These are phyloP conservation scores for Zygosaccharomyces pseudorouxii DNA, from an alignment of 805 yeast species.

Conservation along the genomic window DNA sequence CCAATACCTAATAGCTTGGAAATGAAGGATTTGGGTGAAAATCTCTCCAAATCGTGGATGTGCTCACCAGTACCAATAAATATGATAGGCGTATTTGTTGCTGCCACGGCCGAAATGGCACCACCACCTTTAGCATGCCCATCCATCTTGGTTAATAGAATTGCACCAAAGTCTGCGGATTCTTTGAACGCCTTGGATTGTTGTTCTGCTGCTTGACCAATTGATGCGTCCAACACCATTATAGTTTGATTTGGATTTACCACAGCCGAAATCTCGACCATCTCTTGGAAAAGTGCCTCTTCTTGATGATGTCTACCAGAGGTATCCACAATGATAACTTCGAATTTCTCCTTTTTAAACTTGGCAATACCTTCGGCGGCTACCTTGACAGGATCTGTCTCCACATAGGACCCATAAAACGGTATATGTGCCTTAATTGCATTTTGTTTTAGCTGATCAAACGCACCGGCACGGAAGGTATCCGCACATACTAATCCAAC, in stretches of 20 bases:
- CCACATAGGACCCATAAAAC: slow-evolving; percentile 90
- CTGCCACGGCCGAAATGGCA: slow-evolving; percentile 97
- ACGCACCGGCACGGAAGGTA: slow-evolving; percentile 99
- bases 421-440: slow-evolving; percentile 95
- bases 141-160: slow-evolving; percentile 92
- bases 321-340: slow-evolving; percentile 91
- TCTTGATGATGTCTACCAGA: slow-evolving; percentile 98
- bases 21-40: slow-evolving; percentile 82
- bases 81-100: slow-evolving; percentile 89
- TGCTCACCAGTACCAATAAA: slow-evolving; percentile 99
- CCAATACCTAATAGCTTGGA: slow-evolving; percentile 94
- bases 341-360: slow-evolving; percentile 87
- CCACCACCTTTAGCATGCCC: slow-evolving; percentile 99
- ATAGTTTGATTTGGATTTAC: slow-evolving; percentile 93
- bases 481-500: slow-evolving; percentile 98
- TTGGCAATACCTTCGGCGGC: slow-evolving; percentile 88
- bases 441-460: slow-evolving; percentile 95
- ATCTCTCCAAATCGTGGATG: slow-evolving; percentile 84
- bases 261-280: slow-evolving; percentile 86
- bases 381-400: slow-evolving; percentile 91
- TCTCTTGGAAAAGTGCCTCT: slow-evolving; percentile 82
- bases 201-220: slow-evolving; percentile 96
- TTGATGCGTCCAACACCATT: slow-evolving; percentile 95
- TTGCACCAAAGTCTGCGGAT: slow-evolving; percentile 88
- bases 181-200: slow-evolving; percentile 95